Evolutionary conservation across 495 filamentous ascomycete genomes (phyloP), one percentile per base, ranked within the genome.

Genomic region (Daldinia caldariorum): DNA sequence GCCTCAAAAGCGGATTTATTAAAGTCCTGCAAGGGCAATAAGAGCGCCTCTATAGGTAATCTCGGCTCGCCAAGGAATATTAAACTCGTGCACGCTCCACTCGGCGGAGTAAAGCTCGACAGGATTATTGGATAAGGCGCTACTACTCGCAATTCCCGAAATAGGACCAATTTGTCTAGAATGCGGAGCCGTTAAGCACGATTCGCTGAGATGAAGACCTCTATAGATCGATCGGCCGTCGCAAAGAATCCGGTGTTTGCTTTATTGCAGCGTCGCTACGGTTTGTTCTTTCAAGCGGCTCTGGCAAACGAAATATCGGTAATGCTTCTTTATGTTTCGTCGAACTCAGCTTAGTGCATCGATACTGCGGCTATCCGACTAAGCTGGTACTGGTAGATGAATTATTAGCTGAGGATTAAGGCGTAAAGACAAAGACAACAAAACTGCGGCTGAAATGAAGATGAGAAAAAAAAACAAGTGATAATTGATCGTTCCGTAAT

Each of bases 1-100:
- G 38, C 55, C 60, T 64, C 61, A 34, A 47, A 59, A 64, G 43
- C 49, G 61, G 65, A 41, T 68, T 64, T 72, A 72, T 61, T 51
- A 68, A 20, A 20, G 18, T 41, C 56, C 43, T 41, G 22, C 63
- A 53, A 61, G 43, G 49, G 55, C 61, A 67, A 71, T 68, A 67
- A 68, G 56, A 65, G 60, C 29, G 64, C 43, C 39, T 63, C 62
- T 72, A 72, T 72, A 72, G 70, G 56, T 64, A 72, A 68, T 68
- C 51, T 68, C 65, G 70, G 70, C 61, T 72, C 65, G 70, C 26
- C 65, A 67, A 59, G 34, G 29, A 63, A 59, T 53, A 60, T 59
- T 43, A 63, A 63, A 37, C 53, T 37, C 34, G 69, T 67, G 60
- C 49, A 63, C 63, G 60, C 47, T 68, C 70, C 70, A 72, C 64